Conservation (phyloP, 2,329 filamentous ascomycete species). For the Neopestalotiopsis sp. region DNA sequence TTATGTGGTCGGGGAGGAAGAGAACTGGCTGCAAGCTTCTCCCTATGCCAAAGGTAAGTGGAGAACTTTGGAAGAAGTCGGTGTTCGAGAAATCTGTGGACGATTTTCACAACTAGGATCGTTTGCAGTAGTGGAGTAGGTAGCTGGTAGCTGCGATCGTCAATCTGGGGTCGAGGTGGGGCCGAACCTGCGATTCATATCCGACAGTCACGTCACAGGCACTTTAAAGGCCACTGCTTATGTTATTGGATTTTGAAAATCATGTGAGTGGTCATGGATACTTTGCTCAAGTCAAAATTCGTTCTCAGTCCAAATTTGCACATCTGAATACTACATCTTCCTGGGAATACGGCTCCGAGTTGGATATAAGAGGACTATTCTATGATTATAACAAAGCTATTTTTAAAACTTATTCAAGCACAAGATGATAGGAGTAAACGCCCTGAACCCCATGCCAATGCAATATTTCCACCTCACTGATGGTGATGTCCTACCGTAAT, state of each 20-base stretch:
- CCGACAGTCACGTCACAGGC: neutral
- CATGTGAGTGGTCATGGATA: neutral
- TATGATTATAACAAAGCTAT: slow-evolving; percentile 7
- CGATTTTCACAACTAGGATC: neutral
- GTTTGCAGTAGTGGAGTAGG: neutral
- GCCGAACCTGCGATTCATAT: neutral
- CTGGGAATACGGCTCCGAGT: neutral
- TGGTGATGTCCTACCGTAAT: neutral
- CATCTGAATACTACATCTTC: neutral
- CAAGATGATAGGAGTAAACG: neutral
- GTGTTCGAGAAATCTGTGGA: neutral
- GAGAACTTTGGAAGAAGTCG: neutral
- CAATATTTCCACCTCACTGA: neutral
- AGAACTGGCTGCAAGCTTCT: neutral
- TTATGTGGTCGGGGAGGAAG: neutral
- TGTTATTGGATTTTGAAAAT: neutral
- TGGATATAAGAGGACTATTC: neutral
- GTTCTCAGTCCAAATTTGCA: neutral
- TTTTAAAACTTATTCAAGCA: neutral
- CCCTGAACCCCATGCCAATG: slow-evolving; percentile 16
- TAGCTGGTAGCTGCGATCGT: neutral
- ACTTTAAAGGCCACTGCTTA: neutral
- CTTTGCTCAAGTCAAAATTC: neutral
- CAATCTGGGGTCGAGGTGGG: neutral
- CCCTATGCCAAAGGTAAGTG: neutral